These are phyloP conservation scores for Pichia sp. DNA, from an alignment of 1,139 yeast species.

Conservation along the genomic window DNA sequence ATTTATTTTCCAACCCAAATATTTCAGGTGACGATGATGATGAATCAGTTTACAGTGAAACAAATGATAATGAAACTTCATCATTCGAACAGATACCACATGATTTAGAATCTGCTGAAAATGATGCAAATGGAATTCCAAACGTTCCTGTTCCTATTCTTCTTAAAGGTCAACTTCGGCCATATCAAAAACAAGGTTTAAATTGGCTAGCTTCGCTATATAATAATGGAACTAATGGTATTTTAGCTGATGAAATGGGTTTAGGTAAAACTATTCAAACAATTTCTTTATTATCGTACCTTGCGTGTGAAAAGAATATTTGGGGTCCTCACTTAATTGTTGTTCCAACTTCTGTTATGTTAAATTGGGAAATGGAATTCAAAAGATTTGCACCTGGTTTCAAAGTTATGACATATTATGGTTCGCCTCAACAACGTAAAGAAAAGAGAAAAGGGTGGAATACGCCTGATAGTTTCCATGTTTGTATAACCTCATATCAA, in stretches of 20 bases:
- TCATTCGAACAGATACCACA: constrained; percentile 22
- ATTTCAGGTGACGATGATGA: constrained; percentile 26
- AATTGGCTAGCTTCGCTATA: constrained; percentile 96
- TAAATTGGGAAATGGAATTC: constrained; percentile 99
- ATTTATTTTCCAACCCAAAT: constrained; percentile 24
- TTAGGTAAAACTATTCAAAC: constrained; percentile 93
- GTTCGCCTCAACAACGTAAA: constrained; percentile 96
- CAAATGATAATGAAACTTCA: constrained; percentile 19
- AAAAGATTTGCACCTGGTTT: constrained; percentile 98
- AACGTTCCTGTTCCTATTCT: constrained; percentile 66
- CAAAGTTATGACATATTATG: constrained; percentile 91
- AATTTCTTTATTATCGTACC: constrained; percentile 73
- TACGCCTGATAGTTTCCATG: constrained; percentile 91
- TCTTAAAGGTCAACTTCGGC: constrained; percentile 79
- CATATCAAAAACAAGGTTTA: constrained; percentile 91
- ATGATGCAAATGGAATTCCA: constrained; percentile 36
- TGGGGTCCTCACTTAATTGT: constrained; percentile 99
- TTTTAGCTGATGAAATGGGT: constrained; percentile 98
- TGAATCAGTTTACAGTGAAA: constrained; percentile 27
- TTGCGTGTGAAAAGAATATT: constrained; percentile 87
- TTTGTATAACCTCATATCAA: constrained; percentile 94
- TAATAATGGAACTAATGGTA: constrained; percentile 90
- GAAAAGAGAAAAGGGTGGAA: constrained; percentile 98
- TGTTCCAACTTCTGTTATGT: constrained; percentile 97
- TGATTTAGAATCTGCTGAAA: constrained; percentile 11